Base-by-base conservation (phyloP, 192 early-diverging fungal species). In the Gryganskiella cystojenkinii region DNA sequence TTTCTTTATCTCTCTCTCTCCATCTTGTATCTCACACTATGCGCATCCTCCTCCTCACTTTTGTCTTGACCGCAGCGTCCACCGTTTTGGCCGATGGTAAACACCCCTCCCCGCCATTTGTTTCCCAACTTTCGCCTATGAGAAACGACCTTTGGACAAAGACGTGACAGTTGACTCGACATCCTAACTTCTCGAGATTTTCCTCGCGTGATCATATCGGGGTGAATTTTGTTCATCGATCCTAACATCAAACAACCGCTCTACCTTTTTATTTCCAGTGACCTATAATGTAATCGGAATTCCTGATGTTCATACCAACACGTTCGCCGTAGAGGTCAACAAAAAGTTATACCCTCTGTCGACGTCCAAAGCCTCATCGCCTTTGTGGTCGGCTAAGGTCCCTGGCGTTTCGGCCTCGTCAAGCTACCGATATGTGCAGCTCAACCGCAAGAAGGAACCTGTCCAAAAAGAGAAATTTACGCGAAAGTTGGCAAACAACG, bases 371-470 rank as follows among this genome's bases (percentile, higher is more conserved):
- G 19, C 22, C 37, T 15, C 50, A 19, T 43, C 42, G n/a, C 61
- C 61, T 53, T 35, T 64, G 47, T 64, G 61, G 61, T 64, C 61
- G 14, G 50, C 33, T 28, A 15, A 7, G 49, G 61, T 53, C 17
- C 4, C 33, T 40, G 49, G 34, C 13, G 35, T 37, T 27, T 42
- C 61, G 22, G 50, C 49, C 50, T 44, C 61, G 22, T 51, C 37
- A 35, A 53, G 37, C 25, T 64, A 64, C 61, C 61, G 61, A 30
- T 64, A 64, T 51, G 61, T 64, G 31, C 33, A 64, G 61, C 49
- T 64, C 35, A 35, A 49, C 46, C 22, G 13, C 28, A 35, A 50
- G 60, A 52, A 35, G 49, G 13, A n/a, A 7, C 35, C 3, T 8
- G 50, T 64, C 50, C 34, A n/a, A 20, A 15, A 35, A 22, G 61